These are phyloP conservation scores for Amanita subjunquillea DNA, from an alignment of 768 basidiomycete genomes.

Conservation along the genomic window DNA sequence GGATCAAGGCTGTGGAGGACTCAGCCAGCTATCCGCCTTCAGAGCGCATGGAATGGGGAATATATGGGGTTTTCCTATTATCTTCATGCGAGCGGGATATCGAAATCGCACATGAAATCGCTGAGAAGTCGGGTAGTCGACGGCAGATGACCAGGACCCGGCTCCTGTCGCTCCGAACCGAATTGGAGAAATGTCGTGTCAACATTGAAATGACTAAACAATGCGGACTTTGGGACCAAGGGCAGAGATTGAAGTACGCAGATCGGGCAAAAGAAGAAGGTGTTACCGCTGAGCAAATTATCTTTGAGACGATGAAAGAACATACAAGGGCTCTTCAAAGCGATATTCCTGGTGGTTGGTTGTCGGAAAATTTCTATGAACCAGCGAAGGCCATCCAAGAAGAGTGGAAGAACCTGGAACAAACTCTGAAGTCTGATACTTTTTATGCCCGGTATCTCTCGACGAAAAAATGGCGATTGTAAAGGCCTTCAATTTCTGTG, in stretches of 20 bases:
- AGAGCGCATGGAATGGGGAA: conserved; percentile 33
- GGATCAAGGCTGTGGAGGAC: conserved; percentile 23
- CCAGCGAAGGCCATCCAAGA: conserved; percentile 26
- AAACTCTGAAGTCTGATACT: conserved; percentile 26
- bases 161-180: conserved; percentile 32
- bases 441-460: conserved; percentile 43
- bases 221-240: conserved; percentile 13
- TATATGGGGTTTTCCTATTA: conserved; percentile 35
- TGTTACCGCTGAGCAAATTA: conserved; percentile 1
- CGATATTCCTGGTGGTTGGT: conserved; percentile 27
- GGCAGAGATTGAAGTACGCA: conserved; percentile 14
- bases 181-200: conserved; percentile 42
- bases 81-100: conserved; percentile 36
- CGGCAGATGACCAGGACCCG: conserved; percentile 39
- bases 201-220: conserved; percentile 24
- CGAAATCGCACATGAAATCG: conserved; percentile 32
- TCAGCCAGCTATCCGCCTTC: conserved; percentile 13
- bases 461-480: conserved; percentile 44
- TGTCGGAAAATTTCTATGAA: conserved; percentile 29
- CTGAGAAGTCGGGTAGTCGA: conserved; percentile 36
- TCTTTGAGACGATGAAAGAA: conserved; percentile 8
- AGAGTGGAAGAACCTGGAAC: conserved; percentile 36
- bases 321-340: conserved; percentile 12
- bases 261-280: conserved; percentile 10
- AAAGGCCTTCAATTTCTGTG: conserved; percentile 39